A percentile compares a stretch with the other conserved stretches of the same genome.
Evolutionary conservation across 768 basidiomycete species (phyloP).

Genomic region (Leccinum subgranulosum): DNA sequence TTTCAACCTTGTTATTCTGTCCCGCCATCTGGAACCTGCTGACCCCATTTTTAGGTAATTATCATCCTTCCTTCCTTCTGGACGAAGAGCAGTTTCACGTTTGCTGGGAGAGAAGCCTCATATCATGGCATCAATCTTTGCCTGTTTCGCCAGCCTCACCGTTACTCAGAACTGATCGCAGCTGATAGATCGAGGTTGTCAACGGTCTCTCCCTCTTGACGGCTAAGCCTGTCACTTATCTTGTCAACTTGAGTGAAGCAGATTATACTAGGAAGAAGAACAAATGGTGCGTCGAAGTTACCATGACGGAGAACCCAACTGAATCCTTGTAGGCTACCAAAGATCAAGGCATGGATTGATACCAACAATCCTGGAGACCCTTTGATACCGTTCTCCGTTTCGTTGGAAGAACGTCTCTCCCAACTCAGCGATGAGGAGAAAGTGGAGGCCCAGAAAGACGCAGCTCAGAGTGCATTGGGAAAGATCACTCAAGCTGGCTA

Average conservation of each 20-base stretch:
- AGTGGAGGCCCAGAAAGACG: constrained; percentile 75
- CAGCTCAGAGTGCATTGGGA: constrained; percentile 71
- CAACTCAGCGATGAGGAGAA: constrained; percentile 60
- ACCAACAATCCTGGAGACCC: constrained; percentile 93
- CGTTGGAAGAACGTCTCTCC: constrained; percentile 88
- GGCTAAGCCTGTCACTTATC: constrained; percentile 96
- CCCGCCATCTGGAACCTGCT: neutral
- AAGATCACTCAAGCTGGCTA: constrained; percentile 98
- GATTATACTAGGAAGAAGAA: constrained; percentile 98
- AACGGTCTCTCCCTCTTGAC: constrained; percentile 89
- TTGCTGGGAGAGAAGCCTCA: constrained; percentile 84
- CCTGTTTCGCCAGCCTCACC: neutral
- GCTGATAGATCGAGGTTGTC: constrained; percentile 77
- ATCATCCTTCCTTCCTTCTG: neutral
- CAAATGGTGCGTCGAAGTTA: constrained; percentile 66
- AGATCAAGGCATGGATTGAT: constrained; percentile 99
- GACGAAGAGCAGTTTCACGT: constrained; percentile 65
- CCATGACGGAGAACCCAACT: neutral
- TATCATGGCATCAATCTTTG: constrained; percentile 17
- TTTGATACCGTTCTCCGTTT: constrained; percentile 95
- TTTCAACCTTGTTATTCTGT: constrained; percentile 3
- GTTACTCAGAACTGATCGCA: constrained; percentile 11
- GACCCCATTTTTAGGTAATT: constrained; percentile 23
- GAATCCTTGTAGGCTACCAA: constrained; percentile 64
- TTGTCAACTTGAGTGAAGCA: constrained; percentile 93